phyloP scores from a whole-genome alignment of 1,139 yeast species.

The Debaryomyces sp. region DNA sequence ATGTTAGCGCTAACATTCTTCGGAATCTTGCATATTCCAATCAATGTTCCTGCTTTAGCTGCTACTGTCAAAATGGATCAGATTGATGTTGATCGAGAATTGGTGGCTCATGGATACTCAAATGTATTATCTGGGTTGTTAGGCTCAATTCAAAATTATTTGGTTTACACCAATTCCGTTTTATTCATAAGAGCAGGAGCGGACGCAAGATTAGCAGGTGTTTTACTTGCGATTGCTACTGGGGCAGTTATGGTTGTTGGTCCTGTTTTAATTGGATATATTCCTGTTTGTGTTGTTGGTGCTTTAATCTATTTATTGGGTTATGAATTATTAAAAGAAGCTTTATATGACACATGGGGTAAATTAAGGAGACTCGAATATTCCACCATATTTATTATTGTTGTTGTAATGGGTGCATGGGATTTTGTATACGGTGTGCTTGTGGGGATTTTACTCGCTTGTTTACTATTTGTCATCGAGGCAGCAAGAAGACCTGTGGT shows the following conservation, averaged over 20 bases:
- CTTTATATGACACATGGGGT: slow-evolving; percentile 82
- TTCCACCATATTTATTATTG: slow-evolving; percentile 78
- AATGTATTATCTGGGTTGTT: slow-evolving; percentile 79
- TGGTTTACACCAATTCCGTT: slow-evolving; percentile 92
- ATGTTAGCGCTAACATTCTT: slow-evolving; percentile 96
- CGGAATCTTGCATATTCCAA: slow-evolving; percentile 94
- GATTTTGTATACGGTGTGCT: slow-evolving; percentile 93
- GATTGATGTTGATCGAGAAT: slow-evolving; percentile 87
- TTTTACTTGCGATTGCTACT: slow-evolving; percentile 82
- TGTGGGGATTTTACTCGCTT: slow-evolving; percentile 88
- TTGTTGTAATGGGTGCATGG: slow-evolving; percentile 91
- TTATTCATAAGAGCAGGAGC: slow-evolving; percentile 94
- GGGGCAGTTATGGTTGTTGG: slow-evolving; percentile 81
- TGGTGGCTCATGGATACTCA: slow-evolving; percentile 95
- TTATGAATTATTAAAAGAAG: slow-evolving; percentile 84
- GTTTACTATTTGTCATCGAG: slow-evolving; percentile 87
- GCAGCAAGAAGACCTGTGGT: slow-evolving; percentile 86
- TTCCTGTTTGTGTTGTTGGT: slow-evolving; percentile 95
- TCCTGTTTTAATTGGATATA: slow-evolving; percentile 88
- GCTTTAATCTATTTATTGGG: slow-evolving; percentile 88
- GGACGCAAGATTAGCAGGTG: slow-evolving; percentile 84
- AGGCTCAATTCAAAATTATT: slow-evolving; percentile 91
- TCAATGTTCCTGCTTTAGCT: slow-evolving; percentile 95
- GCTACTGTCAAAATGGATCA: slow-evolving; percentile 86
- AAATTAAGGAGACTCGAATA: slow-evolving; percentile 78